Conservation (phyloP, 202 grass and related monocot species). For the Carex sylvatica region DNA sequence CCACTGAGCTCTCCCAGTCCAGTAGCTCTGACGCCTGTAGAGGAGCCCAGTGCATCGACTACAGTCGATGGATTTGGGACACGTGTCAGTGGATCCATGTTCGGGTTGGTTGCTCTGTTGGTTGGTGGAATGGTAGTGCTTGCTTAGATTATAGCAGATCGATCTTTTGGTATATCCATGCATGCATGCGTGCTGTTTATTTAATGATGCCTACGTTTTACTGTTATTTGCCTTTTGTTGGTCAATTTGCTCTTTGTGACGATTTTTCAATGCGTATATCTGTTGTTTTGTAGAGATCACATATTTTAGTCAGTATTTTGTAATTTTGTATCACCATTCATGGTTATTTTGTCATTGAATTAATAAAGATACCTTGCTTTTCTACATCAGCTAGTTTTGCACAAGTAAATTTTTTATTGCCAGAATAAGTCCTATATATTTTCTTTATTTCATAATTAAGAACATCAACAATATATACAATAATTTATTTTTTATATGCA, state of each 20-base stretch:
- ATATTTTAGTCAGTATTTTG: slow-evolving; percentile 18
- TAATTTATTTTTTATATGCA: not conserved
- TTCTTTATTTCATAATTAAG: too few relatives aligned
- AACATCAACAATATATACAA: too few relatives aligned
- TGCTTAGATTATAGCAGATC: not conserved
- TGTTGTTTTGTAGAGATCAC: slow-evolving; percentile 8
- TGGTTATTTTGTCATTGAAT: slow-evolving; percentile 24
- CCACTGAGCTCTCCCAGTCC: slow-evolving; percentile 21
- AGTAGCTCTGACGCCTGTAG: slow-evolving; percentile 29
- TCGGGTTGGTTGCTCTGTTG: slow-evolving; percentile 8
- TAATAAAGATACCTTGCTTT: not conserved
- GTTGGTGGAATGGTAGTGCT: slow-evolving; percentile 19
- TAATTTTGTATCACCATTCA: slow-evolving; percentile 19
- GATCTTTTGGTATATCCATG: slow-evolving; percentile 17
- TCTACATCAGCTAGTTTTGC: not conserved
- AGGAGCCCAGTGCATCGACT: slow-evolving; percentile 39
- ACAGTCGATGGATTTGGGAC: slow-evolving; percentile 28
- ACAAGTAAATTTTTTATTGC: not conserved
- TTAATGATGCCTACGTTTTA: slow-evolving; percentile 33
- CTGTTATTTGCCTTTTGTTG: slow-evolving; percentile 29
- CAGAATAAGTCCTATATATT: too few relatives aligned
- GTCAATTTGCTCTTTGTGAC: slow-evolving; percentile 4
- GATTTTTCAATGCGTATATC: slow-evolving; percentile 23
- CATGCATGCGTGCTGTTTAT: slow-evolving; percentile 27
- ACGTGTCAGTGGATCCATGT: not conserved